Base-by-base conservation (phyloP, 129 eudicot species). In the Chrysanthemum lavandulifolium region DNA sequence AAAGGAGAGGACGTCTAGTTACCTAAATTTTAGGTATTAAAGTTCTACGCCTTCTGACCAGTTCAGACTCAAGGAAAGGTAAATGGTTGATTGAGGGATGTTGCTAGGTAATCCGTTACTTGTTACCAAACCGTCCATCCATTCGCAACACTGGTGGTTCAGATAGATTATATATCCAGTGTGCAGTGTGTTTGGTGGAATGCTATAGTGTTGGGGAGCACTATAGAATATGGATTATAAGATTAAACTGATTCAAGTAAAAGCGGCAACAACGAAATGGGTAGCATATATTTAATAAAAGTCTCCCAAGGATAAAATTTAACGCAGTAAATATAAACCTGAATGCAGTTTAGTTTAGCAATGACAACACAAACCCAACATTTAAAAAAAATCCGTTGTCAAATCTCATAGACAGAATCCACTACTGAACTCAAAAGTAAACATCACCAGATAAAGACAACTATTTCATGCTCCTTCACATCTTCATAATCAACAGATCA, bases 381-480 rank as follows among this genome's bases (percentile, higher is more conserved):
- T 12, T 33, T 53, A 60, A 63, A 64, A 21, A n/a, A 40, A 31
- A 29, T 74, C 18, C 52, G 23, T 31, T 65, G 29, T 16, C 59
- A 3, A 45, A 64, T 52, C 27, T 21, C 54, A 74, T 61, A 19
- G 52, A 50, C 51, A 73, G 31, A 73, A 40, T 56, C 67, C 43
- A 13, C 76, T 60, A 55, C 67, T 79, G 16, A 67, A 50, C 72
- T 72, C 3, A 64, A 62, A 67, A 11, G n/a, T 33, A 29, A n/a
- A 57, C 63, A 40, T 59, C 65, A 57, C 43, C 67, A 57, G 19
- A 71, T 33, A 36, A 71, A n/a, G 48, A 7, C 2, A 53, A 5
- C 25, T 63, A 63, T 63, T 63, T 47, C 13, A 50, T 57, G 45
- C 62, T 73, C 69, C 61, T 57, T 71, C 75, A 27, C 21, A 3